Conservation (phyloP, 225 moss, liverwort and hornwort genomes). For the Pseudoscleropodium purum region DNA sequence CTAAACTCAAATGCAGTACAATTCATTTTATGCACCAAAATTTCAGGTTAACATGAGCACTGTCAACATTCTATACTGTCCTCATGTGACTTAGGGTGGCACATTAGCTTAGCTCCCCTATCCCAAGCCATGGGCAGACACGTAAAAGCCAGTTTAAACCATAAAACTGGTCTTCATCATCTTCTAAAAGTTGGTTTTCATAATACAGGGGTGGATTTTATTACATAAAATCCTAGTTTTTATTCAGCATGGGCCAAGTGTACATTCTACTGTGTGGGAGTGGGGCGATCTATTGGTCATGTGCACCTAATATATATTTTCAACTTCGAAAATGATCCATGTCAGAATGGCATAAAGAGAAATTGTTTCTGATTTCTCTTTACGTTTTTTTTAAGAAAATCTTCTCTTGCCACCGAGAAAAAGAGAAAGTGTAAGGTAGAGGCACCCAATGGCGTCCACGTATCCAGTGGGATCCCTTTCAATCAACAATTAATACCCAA, state of each 20-base stretch:
- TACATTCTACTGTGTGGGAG: not conserved
- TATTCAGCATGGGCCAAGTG: not conserved
- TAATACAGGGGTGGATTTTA: not conserved
- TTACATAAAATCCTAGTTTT: not conserved
- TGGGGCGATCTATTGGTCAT: not conserved
- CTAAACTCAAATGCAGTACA: not conserved
- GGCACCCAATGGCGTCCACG: no score
- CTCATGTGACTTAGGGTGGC: not conserved
- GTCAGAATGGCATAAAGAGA: not conserved
- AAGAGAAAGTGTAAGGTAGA: no score
- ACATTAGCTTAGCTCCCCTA: not conserved
- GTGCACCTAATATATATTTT: not conserved
- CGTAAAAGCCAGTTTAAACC: not conserved
- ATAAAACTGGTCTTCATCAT: not conserved
- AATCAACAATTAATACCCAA: no score
- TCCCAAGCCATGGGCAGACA: rapidly evolving
- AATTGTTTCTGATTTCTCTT: not conserved
- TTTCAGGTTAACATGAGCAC: not conserved
- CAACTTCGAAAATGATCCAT: not conserved
- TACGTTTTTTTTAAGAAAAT: not conserved
- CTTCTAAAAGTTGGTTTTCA: not conserved
- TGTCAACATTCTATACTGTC: not conserved
- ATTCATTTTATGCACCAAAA: not conserved
- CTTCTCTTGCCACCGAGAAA: not conserved
- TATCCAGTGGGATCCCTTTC: no score